phyloP scores from a whole-genome alignment of 306 rosid species.

The Herpetospermum pedunculosum region DNA sequence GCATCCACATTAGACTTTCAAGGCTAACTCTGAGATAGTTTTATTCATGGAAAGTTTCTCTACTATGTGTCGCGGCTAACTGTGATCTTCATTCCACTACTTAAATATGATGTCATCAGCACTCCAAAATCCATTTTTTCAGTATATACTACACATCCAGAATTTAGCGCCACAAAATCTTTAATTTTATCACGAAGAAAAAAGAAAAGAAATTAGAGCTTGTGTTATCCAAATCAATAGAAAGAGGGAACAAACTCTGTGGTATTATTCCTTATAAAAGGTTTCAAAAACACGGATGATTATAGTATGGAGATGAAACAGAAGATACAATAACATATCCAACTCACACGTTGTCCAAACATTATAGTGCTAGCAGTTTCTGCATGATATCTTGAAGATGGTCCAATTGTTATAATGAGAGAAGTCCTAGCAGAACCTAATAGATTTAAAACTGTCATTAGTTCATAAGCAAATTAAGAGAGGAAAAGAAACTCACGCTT shows the following conservation, averaged over 20 bases:
- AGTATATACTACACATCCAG: neutral
- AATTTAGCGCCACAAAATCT: neutral
- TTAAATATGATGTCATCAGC: neutral
- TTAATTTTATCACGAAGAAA: neutral
- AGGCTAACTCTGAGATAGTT: neutral
- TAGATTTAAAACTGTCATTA: neutral
- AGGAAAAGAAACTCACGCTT: neutral
- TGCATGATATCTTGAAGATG: conserved; percentile 36
- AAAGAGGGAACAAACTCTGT: neutral
- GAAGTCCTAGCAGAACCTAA: conserved; percentile 72
- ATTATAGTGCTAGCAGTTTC: conserved; percentile 57
- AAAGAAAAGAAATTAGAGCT: neutral
- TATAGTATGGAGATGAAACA: neutral
- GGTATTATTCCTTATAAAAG: neutral
- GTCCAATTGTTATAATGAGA: conserved; percentile 52
- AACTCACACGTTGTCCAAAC: conserved; percentile 67
- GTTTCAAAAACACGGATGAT: neutral
- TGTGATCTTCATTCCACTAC: neutral
- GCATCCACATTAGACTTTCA: neutral
- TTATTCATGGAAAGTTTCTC: neutral
- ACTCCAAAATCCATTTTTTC: neutral
- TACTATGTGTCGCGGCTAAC: neutral
- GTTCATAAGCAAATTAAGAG: neutral
- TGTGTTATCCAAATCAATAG: neutral
- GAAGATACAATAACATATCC: neutral